A percentile compares a stretch with the other conserved stretches of the same genome.
phyloP scores from a whole-genome alignment of 2,329 filamentous ascomycete species.

The Nannizziopsis arthrosporioides region DNA sequence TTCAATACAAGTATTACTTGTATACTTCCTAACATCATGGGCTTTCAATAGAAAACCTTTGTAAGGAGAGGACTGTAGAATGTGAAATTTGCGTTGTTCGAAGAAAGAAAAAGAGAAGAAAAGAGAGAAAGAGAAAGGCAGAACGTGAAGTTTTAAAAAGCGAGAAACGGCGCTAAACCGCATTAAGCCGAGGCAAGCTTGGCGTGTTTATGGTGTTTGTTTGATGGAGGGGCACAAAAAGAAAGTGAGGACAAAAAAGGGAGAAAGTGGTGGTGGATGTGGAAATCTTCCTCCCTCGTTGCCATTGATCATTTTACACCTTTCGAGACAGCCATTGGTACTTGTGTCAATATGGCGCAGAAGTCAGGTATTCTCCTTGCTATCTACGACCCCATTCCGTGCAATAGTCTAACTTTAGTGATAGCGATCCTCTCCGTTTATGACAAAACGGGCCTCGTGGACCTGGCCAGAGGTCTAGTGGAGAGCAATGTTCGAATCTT shows the following conservation, averaged over 20 bases:
- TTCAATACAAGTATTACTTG: slow-evolving; percentile 22
- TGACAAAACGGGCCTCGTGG: slow-evolving; percentile 91
- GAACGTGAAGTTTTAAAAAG: slow-evolving; percentile 13
- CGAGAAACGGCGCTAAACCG: neutral
- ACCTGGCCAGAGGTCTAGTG: slow-evolving; percentile 80
- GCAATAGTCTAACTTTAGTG: neutral
- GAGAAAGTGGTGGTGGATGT: neutral
- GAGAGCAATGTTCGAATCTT: slow-evolving; percentile 85
- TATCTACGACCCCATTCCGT: slow-evolving; percentile 5
- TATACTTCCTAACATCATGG: slow-evolving; percentile 47
- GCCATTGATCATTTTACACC: neutral
- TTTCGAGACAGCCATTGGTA: neutral
- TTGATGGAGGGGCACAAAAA: neutral
- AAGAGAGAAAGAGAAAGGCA: slow-evolving; percentile 20
- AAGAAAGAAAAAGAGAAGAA: slow-evolving; percentile 30
- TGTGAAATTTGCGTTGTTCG: slow-evolving; percentile 49
- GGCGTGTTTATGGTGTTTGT: neutral
- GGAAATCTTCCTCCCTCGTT: neutral
- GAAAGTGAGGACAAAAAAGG: neutral
- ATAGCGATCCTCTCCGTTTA: slow-evolving; percentile 90
- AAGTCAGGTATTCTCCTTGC: slow-evolving; percentile 29
- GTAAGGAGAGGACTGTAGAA: slow-evolving; percentile 45
- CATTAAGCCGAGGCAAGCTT: neutral
- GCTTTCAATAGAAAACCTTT: slow-evolving; percentile 35
- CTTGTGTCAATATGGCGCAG: slow-evolving; percentile 23